Evolutionary conservation across 768 basidiomycete species (phyloP), one percentile per base, ranked within the genome.

Genomic region (Boletus eberwhitei): DNA sequence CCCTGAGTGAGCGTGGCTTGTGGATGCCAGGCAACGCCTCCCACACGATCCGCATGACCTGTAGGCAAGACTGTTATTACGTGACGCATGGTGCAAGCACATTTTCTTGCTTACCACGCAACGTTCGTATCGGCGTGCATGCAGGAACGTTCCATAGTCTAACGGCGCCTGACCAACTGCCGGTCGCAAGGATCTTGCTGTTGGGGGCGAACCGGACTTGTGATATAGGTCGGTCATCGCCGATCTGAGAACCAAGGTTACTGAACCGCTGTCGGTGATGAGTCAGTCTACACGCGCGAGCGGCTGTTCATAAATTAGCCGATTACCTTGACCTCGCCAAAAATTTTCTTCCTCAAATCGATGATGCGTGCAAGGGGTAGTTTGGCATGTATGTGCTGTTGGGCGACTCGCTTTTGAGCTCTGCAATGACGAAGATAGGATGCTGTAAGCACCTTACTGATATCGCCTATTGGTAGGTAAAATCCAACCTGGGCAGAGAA

Each of bases 11-110:
- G 65, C 1, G 95, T 97, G 17, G 96, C 95, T 64, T 86, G 76
- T 1, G 97, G 97, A 76, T 99, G 95, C 97, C 97, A 99, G 37
- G 95, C 94, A 42, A 98, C 87, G 19, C 97, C 97, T 47, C 97
- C 93, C 29, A 98, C 86, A 48, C 89, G 86, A 65, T 98, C 96
- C 36, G 77, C 81, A 64, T 98, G 95, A 8, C 91, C 93, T 92
- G 59, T 40, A 39, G 46, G 12, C 34, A 50, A 12, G 41, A 50
- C 47, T 6, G 13, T 64, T 43, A 59, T 54, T 53, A 57, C 21
- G 47, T 40, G 44, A 40, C 26, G 24, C 17, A 17, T 13, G 14
- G 44, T 39, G 5, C 37, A 38, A 36, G n/a, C n/a, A 2, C 14
- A 40, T 24, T n/a, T 11, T 12, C 40, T 37, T 8, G 57, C 76